These are phyloP conservation scores for Podospora conica DNA, from an alignment of 495 filamentous ascomycete genomes.

Conservation along the genomic window DNA sequence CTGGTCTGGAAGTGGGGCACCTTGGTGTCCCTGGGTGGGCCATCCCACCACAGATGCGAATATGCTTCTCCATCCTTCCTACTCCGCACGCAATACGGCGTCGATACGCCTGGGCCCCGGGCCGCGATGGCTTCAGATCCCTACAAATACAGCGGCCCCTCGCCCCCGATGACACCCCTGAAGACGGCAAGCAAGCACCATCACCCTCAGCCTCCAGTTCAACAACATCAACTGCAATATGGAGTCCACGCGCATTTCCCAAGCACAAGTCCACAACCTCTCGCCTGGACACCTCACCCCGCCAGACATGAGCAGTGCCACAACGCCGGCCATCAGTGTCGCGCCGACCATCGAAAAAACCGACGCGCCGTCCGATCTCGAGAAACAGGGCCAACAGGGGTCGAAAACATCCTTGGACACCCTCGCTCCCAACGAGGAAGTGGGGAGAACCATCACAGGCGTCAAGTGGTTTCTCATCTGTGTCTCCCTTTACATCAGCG, in stretches of 20 bases:
- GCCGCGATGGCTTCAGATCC: neutral
- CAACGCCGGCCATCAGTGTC: constrained; percentile 12
- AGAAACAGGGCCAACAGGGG: neutral
- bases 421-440: neutral
- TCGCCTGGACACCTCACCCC: neutral
- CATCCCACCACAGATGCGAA: neutral
- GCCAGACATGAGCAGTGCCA: constrained; percentile 10
- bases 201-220: neutral
- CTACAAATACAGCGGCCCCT: neutral
- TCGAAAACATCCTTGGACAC: neutral
- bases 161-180: neutral
- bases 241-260: neutral
- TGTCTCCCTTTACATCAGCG: constrained; percentile 39
- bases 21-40: too few species aligned
- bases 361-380: constrained; percentile 4
- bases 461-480: constrained; percentile 40
- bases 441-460: constrained; percentile 8
- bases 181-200: neutral
- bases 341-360: constrained; percentile 13
- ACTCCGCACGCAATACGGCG: neutral
- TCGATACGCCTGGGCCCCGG: neutral
- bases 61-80: neutral
- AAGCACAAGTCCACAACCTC: neutral
- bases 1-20: too few species aligned
- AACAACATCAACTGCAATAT: neutral